Conservation (phyloP, 2,329 filamentous ascomycete species). For the Fusarium illudens region DNA sequence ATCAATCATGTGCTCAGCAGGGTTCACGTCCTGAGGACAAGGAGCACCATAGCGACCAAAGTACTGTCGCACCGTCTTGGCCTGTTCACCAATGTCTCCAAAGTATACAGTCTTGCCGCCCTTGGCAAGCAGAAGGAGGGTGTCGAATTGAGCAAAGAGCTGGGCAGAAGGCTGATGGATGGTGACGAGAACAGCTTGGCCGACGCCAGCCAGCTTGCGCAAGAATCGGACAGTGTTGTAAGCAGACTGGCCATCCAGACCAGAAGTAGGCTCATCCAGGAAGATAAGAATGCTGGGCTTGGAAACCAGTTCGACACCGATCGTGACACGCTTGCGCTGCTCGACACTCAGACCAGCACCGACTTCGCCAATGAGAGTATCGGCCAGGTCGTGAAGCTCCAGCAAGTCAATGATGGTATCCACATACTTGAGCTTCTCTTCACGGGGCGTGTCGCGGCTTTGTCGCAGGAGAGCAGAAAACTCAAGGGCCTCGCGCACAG, state of each 20-base stretch:
- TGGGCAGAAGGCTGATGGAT: slow-evolving; percentile 76
- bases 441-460: slow-evolving; percentile 66
- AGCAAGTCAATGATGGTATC: slow-evolving; percentile 77
- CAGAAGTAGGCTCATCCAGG: slow-evolving; percentile 70
- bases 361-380: slow-evolving; percentile 57
- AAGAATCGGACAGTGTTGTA: slow-evolving; percentile 72
- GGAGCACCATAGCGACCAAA: slow-evolving; percentile 73
- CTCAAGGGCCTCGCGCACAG: slow-evolving; percentile 77
- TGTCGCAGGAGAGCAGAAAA: slow-evolving; percentile 81
- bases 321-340: slow-evolving; percentile 64
- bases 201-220: slow-evolving; percentile 70
- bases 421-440: slow-evolving; percentile 79
- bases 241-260: slow-evolving; percentile 74
- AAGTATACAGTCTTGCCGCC: slow-evolving; percentile 74
- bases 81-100: slow-evolving; percentile 69
- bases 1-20: slow-evolving; percentile 79
- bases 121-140: slow-evolving; percentile 68
- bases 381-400: slow-evolving; percentile 57
- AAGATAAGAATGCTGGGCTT: slow-evolving; percentile 69
- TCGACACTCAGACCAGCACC: slow-evolving; percentile 64
- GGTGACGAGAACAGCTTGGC: slow-evolving; percentile 73
- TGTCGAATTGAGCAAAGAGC: slow-evolving; percentile 73
- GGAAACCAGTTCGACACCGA: slow-evolving; percentile 68
- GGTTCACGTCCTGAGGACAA: slow-evolving; percentile 70
- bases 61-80: slow-evolving; percentile 64